Percentiles rank a stretch among this genome's conserved stretches.
phyloP scores from a whole-genome alignment of 129 eudicot genomes.

The Ambrosia artemisiifolia region DNA sequence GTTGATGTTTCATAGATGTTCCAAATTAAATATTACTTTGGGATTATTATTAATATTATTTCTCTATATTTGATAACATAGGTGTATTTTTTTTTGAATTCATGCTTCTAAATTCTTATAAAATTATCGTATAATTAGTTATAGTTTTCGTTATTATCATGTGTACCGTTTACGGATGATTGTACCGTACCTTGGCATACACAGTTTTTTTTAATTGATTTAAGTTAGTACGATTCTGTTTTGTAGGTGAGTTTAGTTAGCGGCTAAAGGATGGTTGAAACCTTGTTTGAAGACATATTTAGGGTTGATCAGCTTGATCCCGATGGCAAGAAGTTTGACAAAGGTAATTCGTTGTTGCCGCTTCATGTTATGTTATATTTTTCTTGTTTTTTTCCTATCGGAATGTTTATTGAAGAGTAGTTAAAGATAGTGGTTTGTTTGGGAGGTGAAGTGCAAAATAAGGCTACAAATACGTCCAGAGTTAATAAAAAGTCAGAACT shows the following conservation, averaged over 20 bases:
- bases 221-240: background rate
- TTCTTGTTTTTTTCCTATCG: background rate
- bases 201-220: background rate
- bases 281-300: slow-evolving; percentile 76
- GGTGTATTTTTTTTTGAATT: too few species aligned
- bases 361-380: background rate
- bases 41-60: too few species aligned
- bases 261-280: slow-evolving; percentile 61
- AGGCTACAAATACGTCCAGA: background rate
- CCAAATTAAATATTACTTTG: too few species aligned
- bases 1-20: too few species aligned
- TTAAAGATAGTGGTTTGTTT: background rate
- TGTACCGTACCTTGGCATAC: background rate
- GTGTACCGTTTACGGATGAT: background rate
- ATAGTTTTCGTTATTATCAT: too few species aligned
- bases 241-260: slow-evolving; percentile 1
- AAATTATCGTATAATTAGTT: too few species aligned
- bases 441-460: background rate
- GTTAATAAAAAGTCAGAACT: background rate
- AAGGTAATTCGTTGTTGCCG: slow-evolving; percentile 30
- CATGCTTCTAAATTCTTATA: too few species aligned
- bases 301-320: slow-evolving; percentile 52
- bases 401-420: background rate
- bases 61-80: too few species aligned
- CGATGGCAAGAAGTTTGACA: slow-evolving; percentile 87